Evolutionary conservation across 768 basidiomycete genomes (phyloP).

Genomic region (Mycena metata): DNA sequence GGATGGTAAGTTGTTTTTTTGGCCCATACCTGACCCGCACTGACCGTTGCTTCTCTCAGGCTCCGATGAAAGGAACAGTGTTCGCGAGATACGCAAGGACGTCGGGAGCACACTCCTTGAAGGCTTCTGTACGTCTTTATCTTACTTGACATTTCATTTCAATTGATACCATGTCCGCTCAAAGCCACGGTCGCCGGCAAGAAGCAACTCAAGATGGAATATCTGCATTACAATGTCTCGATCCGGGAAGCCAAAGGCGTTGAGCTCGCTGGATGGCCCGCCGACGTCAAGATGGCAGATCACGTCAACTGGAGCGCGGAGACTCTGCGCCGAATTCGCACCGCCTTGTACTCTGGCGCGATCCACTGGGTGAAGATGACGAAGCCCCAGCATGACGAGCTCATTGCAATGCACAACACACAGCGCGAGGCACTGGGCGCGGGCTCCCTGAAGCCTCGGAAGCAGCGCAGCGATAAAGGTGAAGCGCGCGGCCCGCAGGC

Average conservation of each 20-base stretch:
- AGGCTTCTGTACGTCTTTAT: neutral
- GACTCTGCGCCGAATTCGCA: neutral
- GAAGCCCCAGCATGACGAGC: neutral
- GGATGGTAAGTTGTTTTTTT: neutral
- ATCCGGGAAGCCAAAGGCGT: neutral
- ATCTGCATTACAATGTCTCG: neutral
- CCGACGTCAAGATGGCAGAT: neutral
- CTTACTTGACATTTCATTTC: neutral
- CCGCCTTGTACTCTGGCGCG: neutral
- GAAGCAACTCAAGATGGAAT: neutral
- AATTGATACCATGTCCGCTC: neutral
- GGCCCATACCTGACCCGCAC: too few species aligned
- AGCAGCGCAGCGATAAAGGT: neutral
- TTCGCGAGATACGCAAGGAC: neutral
- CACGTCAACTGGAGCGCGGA: neutral
- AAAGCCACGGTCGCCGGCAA: neutral
- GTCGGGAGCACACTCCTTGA: neutral
- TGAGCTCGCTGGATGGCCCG: neutral
- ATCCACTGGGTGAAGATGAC: neutral
- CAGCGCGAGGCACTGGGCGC: neutral
- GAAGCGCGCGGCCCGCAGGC: neutral
- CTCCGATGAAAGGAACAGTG: neutral
- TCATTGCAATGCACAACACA: neutral
- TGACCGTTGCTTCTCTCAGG: neutral
- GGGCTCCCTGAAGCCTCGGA: neutral